phyloP scores from a whole-genome alignment of 805 yeast genomes.

The Hanseniaspora vineae region DNA sequence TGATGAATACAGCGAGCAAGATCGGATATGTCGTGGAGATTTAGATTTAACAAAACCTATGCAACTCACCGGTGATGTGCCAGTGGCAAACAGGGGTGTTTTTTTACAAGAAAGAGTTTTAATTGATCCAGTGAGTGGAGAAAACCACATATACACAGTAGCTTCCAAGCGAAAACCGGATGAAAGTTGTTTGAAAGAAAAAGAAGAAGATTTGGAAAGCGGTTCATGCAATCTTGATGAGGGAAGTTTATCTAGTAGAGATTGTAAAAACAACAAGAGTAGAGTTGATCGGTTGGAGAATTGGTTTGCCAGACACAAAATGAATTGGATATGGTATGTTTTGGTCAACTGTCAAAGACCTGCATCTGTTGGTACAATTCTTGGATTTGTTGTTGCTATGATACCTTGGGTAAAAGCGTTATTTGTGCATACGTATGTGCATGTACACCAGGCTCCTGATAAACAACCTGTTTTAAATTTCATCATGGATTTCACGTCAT shows the following conservation, averaged over 20 bases:
- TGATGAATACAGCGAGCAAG: background rate
- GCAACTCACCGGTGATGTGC: conserved; percentile 9
- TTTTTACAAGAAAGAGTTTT: no score
- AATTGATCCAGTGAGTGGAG: no score
- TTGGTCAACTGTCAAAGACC: conserved; percentile 51
- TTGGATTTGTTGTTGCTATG: conserved; percentile 58
- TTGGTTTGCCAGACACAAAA: conserved; percentile 10
- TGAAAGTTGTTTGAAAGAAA: no score
- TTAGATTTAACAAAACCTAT: conserved; percentile 21
- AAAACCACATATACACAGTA: no score
- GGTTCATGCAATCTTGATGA: no score
- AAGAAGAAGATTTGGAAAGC: no score
- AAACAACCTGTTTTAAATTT: conserved; percentile 71
- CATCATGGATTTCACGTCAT: conserved; percentile 65
- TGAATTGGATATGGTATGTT: conserved; percentile 25
- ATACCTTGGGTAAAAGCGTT: conserved; percentile 77
- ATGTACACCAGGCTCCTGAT: conserved; percentile 73
- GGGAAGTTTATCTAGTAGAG: background rate
- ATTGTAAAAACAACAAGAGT: background rate
- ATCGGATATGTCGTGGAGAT: conserved; percentile 16
- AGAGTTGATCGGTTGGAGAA: conserved; percentile 2
- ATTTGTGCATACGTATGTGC: conserved; percentile 38
- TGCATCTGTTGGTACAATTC: conserved; percentile 55
- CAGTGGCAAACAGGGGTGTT: no score
- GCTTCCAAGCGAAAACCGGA: no score